Evolutionary conservation across 1,284 basidiomycete genomes (phyloP).

Genomic region (Irpex sp.): DNA sequence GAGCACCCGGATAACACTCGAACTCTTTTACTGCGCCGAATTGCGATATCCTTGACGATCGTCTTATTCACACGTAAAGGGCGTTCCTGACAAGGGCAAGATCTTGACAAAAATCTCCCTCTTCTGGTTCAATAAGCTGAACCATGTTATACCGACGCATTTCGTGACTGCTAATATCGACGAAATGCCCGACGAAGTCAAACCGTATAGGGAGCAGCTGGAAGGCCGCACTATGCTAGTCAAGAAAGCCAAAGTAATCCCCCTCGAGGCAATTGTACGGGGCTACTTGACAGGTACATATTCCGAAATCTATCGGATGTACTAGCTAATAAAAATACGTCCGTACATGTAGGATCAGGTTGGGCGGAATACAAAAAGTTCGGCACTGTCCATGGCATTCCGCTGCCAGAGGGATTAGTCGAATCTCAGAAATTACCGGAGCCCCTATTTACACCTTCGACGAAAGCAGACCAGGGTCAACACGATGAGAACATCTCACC

Average conservation of each 20-base stretch:
- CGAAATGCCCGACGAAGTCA: slow-evolving; percentile 74
- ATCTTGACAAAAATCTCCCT: slow-evolving; percentile 88
- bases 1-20: slow-evolving; percentile 3
- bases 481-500: slow-evolving; percentile 99
- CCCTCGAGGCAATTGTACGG: slow-evolving; percentile 96
- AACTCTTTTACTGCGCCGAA: slow-evolving; percentile 2
- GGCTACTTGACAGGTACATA: slow-evolving; percentile 89
- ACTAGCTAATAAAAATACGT: background rate
- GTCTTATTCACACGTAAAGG: slow-evolving; percentile 44
- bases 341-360: slow-evolving; percentile 70
- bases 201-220: slow-evolving; percentile 67
- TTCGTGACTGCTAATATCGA: slow-evolving; percentile 74
- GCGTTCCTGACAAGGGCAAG: slow-evolving; percentile 92
- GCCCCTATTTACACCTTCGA: slow-evolving; percentile 94
- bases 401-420: slow-evolving; percentile 72
- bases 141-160: slow-evolving; percentile 81
- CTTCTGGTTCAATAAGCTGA: slow-evolving; percentile 93
- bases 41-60: background rate
- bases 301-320: background rate
- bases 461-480: slow-evolving; percentile 92
- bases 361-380: slow-evolving; percentile 92
- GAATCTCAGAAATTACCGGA: slow-evolving; percentile 83
- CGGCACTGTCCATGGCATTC: slow-evolving; percentile 88
- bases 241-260: slow-evolving; percentile 84
- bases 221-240: slow-evolving; percentile 91